phyloP scores from a whole-genome alignment of 2,329 filamentous ascomycete genomes.

The Xylariaceae sp. region DNA sequence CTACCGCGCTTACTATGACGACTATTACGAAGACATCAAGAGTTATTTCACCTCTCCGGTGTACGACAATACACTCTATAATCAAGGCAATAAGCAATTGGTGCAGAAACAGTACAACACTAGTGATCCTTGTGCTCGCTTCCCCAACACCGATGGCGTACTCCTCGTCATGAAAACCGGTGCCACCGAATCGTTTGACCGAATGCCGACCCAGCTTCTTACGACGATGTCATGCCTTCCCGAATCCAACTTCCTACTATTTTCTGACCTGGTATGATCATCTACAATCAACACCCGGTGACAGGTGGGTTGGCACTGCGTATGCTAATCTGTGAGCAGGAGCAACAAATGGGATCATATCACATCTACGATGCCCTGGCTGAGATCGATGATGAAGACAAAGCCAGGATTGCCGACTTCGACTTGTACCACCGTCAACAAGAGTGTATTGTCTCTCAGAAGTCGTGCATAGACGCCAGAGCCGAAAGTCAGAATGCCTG shows the following conservation, averaged over 20 bases:
- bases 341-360: conserved; percentile 46
- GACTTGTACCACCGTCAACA: conserved; percentile 42
- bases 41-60: conserved; percentile 28
- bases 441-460: conserved; percentile 43
- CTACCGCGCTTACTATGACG: conserved; percentile 19
- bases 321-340: conserved; percentile 29
- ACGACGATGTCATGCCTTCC: conserved; percentile 50
- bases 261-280: conserved; percentile 45
- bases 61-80: conserved; percentile 39
- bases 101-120: conserved; percentile 36
- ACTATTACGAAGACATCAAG: conserved; percentile 29
- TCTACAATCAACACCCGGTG: conserved; percentile 1
- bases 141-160: conserved; percentile 41
- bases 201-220: conserved; percentile 51
- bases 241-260: conserved; percentile 52
- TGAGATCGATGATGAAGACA: conserved; percentile 34
- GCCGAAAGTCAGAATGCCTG: conserved; percentile 38
- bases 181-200: conserved; percentile 49
- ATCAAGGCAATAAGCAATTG: conserved; percentile 32
- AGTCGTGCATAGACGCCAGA: conserved; percentile 38
- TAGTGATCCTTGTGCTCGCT: conserved; percentile 36
- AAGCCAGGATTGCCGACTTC: conserved; percentile 40
- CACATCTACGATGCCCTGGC: conserved; percentile 37
- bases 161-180: conserved; percentile 56
- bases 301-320: not conserved